A percentile compares a stretch with the other conserved stretches of the same genome.
phyloP scores from a whole-genome alignment of 495 filamentous ascomycete species.

The Hypoxylon subgilvum region DNA sequence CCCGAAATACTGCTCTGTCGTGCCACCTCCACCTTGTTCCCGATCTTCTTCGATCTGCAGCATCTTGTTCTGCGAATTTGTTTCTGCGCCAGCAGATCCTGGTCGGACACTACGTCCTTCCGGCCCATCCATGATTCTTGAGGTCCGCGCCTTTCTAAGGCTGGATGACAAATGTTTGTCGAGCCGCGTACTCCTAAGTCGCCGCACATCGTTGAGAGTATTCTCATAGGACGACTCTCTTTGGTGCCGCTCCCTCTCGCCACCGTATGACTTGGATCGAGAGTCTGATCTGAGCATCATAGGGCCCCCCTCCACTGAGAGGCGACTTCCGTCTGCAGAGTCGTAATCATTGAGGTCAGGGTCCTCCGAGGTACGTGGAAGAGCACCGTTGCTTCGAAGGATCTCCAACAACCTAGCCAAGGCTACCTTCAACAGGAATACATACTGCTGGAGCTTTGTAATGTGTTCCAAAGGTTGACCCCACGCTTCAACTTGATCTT shows the following conservation, averaged over 20 bases:
- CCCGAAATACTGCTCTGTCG: constrained; percentile 80
- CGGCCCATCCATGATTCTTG: constrained; percentile 89
- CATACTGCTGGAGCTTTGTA: constrained; percentile 87
- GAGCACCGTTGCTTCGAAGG: constrained; percentile 77
- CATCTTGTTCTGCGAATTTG: constrained; percentile 61
- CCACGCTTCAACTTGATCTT: constrained; percentile 42
- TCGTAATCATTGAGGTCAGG: constrained; percentile 72
- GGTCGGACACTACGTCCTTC: constrained; percentile 78
- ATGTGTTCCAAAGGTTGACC: constrained; percentile 62
- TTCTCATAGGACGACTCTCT: constrained; percentile 87
- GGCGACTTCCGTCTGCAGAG: constrained; percentile 66
- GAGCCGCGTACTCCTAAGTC: constrained; percentile 88
- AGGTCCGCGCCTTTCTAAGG: constrained; percentile 86
- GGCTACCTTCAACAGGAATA: constrained; percentile 89
- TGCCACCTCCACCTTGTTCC: constrained; percentile 73
- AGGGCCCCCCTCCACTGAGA: constrained; percentile 54
- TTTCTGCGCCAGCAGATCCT: constrained; percentile 76
- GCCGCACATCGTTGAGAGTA: constrained; percentile 91
- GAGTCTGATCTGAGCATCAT: constrained; percentile 63
- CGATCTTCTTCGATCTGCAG: constrained; percentile 87
- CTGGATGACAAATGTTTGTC: constrained; percentile 92
- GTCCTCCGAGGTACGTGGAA: constrained; percentile 80
- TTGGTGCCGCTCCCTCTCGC: constrained; percentile 59
- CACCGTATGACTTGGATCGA: constrained; percentile 76
- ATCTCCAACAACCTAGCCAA: constrained; percentile 88